Evolutionary conservation across 1,139 yeast genomes (phyloP).

Genomic region (Taphrina communis): DNA sequence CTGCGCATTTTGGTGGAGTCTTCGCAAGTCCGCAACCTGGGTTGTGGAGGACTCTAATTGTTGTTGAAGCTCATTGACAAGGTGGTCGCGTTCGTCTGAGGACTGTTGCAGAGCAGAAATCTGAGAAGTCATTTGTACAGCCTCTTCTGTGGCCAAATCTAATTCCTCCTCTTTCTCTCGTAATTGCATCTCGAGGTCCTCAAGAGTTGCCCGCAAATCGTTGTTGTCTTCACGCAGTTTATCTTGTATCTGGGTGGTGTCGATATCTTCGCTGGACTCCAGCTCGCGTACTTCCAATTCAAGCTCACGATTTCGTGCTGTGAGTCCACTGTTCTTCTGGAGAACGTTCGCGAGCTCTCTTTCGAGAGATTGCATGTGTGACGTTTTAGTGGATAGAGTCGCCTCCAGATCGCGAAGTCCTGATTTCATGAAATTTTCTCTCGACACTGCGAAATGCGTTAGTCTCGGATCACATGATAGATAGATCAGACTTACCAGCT

Average conservation of each 20-base stretch:
- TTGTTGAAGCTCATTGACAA: not conserved
- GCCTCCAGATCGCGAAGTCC: not conserved
- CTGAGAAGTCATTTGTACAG: conserved; percentile 7
- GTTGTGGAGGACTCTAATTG: conserved; percentile 1
- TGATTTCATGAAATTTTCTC: conserved; percentile 1
- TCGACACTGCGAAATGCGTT: not conserved
- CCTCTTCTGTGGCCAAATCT: conserved; percentile 28
- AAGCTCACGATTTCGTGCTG: conserved; percentile 13
- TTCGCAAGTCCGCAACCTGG: not conserved
- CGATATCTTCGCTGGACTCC: conserved; percentile 23
- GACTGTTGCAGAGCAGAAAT: not conserved
- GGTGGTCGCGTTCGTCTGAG: not conserved
- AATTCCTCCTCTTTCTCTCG: conserved; percentile 41
- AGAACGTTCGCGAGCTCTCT: conserved; percentile 11
- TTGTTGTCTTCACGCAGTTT: conserved; percentile 38
- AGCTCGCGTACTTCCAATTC: conserved; percentile 28
- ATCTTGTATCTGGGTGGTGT: conserved; percentile 27
- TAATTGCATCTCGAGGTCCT: conserved; percentile 41
- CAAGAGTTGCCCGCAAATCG: conserved; percentile 41
- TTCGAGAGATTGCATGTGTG: conserved; percentile 11
- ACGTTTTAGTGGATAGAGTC: not conserved
- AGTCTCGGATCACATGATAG: not conserved
- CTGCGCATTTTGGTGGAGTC: conserved; percentile 10
- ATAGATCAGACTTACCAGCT: conserved; percentile 2
- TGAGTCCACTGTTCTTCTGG: conserved; percentile 1